These are phyloP conservation scores for Coleophoma eucalyptorum DNA, from an alignment of 2,329 filamentous ascomycete species.

Conservation along the genomic window DNA sequence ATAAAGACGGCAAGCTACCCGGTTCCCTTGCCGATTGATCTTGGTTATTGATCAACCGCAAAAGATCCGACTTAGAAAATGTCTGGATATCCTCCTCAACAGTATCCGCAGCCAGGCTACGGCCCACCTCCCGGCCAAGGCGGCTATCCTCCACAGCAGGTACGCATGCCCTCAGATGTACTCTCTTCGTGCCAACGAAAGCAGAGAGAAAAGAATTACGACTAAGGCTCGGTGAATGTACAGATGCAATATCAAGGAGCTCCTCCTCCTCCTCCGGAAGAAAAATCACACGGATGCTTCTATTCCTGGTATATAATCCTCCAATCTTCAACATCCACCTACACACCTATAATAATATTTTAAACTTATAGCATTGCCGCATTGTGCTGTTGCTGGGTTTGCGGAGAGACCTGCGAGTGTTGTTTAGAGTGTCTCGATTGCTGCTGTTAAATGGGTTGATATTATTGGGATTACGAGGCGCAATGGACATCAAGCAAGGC, in stretches of 20 bases:
- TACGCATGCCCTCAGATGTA: neutral
- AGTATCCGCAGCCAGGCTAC: neutral
- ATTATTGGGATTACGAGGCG: neutral
- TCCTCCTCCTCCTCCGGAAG: neutral
- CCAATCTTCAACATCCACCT: neutral
- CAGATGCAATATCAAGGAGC: slow-evolving; percentile 4
- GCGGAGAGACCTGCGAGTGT: slow-evolving; percentile 39
- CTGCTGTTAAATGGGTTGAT: slow-evolving; percentile 18
- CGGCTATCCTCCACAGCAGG: slow-evolving; percentile 1
- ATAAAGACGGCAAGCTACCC: no score
- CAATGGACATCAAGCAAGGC: neutral
- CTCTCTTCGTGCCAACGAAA: neutral
- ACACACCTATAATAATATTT: neutral
- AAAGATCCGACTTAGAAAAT: neutral
- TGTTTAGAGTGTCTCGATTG: slow-evolving; percentile 37
- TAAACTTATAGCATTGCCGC: slow-evolving; percentile 30
- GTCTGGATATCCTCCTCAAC: slow-evolving; percentile 1
- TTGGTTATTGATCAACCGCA: neutral
- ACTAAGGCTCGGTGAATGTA: neutral
- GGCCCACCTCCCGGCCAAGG: neutral
- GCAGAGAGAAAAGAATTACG: neutral
- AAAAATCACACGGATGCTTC: slow-evolving; percentile 1
- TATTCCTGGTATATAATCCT: slow-evolving; percentile 1
- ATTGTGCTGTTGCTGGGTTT: slow-evolving; percentile 41
- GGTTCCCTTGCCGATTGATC: neutral